Percentiles rank a stretch among this genome's conserved stretches.
Evolutionary conservation across 352 stramenopile species (phyloP).

Genomic region (Phytopythium sindhum): DNA sequence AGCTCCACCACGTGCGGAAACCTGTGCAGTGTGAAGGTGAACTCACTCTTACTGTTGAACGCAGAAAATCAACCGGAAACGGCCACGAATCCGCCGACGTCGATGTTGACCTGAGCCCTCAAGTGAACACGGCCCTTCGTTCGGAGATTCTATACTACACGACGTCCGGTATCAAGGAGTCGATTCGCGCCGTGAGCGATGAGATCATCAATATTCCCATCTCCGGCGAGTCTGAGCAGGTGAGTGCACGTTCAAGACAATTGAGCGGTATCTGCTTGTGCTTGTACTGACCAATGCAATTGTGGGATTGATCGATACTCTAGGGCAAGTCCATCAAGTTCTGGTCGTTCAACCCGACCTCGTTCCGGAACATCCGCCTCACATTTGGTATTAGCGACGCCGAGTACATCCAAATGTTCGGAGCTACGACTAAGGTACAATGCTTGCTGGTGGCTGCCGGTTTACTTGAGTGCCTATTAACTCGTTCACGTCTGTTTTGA

Average conservation of each 20-base stretch:
- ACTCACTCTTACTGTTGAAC: background rate
- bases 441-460: too few species aligned
- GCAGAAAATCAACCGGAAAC: conserved; percentile 32
- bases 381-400: conserved; percentile 78
- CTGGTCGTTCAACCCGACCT: conserved; percentile 81
- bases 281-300: background rate
- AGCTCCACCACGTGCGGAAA: background rate
- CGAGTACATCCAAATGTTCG: conserved; percentile 83
- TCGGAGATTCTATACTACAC: conserved; percentile 91
- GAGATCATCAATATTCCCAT: conserved; percentile 80
- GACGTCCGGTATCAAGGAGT: conserved; percentile 87
- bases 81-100: conserved; percentile 70
- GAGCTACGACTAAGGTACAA: conserved; percentile 73
- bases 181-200: conserved; percentile 66
- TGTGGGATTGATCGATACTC: background rate
- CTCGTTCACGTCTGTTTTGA: background rate
- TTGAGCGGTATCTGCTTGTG: background rate
- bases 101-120: conserved; percentile 81
- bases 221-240: conserved; percentile 69
- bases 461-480: too few species aligned
- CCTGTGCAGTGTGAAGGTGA: background rate
- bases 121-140: conserved; percentile 85
- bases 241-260: conserved; percentile 11
- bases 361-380: conserved; percentile 84
- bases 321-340: conserved; percentile 84